Base-by-base conservation (phyloP, 495 filamentous ascomycete genomes). In the Glonium stellatum region DNA sequence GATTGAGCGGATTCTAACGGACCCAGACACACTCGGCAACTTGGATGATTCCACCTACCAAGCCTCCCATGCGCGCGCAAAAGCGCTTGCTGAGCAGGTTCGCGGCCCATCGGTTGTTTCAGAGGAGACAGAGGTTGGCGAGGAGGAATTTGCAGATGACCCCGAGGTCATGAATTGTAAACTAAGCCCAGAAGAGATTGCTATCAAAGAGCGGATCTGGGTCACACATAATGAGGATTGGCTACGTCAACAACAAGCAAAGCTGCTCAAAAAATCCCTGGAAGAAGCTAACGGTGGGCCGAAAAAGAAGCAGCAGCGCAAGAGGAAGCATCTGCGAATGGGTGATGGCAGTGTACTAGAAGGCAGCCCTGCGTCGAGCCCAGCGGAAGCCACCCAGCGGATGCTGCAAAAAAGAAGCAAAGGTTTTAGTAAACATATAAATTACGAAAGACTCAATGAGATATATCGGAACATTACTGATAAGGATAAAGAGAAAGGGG, bases 151-250 rank as follows among this genome's bases (percentile, higher is more conserved):
- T 67, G 87, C 82, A 4, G 82, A 95, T 64, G 88, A 92, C 62
- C 87, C 87, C 0, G 93, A 98, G 71, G 88, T 97, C 22, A 69
- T 75, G 55, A 82, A 85, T 62, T 95, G 90, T 72, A 70, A 87
- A 42, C 80, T 97, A n/a, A 76, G 77, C 0, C 78, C 82, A 5
- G 76, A 76, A 1, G 92, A 97, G 72, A 77, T 83, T 1, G 78
- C 79, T 4, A 78, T 91, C 62, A 96, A 96, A 68, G 90, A 95
- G 70, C 78, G 79, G 47, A 88, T 97, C 55, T 98, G 93, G 93
- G 81, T 90, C n/a, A 87, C 91, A 60, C 83, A 89, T 64, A 97
- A 97, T 72, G 87, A 89, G 67, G 88, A 92, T 55, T 98, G 88
- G 74, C 78, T 98, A 39, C 87, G 92, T 5, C 79, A 82, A 22